Evolutionary conservation across 2,329 filamentous ascomycete genomes (phyloP), one percentile per base, ranked within the genome.

Genomic region (Albifimbria verrucaria): DNA sequence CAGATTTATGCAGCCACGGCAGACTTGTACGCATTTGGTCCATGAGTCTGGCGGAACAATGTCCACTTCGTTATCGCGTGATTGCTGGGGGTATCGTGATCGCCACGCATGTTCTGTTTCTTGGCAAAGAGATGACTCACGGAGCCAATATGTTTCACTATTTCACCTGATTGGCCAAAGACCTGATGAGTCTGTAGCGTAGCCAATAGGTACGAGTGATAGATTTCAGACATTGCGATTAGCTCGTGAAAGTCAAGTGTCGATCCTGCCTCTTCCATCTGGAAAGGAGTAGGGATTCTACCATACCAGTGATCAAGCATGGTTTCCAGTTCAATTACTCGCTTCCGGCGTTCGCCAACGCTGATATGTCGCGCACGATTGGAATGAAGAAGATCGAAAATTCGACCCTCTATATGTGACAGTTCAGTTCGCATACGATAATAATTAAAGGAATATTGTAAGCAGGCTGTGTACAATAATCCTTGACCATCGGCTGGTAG

Each of bases 391-490:
- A 67, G 62, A 25, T 77, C 72, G 47, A 73, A 75, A 0, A 74
- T 64, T 46, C 68, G 69, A 18, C 74, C 74, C 24, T 76, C 56
- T 6, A 77, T 65, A 28, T 73, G 68, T 1, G 70, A 68, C 2
- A 77, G 65, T 44, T 74, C 69, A 3, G 74, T 64, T 1, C 71
- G 66, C n/a, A 66, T 54, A 4, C 73, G 65, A 52, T 76, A 69
- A 46, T 68, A 69, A 57, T 74, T 70, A 53, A 76, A 66, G 41
- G 63, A 62, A 0, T 60, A 58, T 3, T 56, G 55, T 4, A 68
- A 66, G 25, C 74, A 68, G 4, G 60, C 58, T 1, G 69, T 71
- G 49, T 62, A 67, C 18, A 76, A 58, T 4, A 70, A 54, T 3
- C 69, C 69, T 2, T 58, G 58, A 1, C 62, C 65, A 22, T 76